Evolutionary conservation across 352 stramenopile species (phyloP).

Genomic region (Globisporangium iwayamae): DNA sequence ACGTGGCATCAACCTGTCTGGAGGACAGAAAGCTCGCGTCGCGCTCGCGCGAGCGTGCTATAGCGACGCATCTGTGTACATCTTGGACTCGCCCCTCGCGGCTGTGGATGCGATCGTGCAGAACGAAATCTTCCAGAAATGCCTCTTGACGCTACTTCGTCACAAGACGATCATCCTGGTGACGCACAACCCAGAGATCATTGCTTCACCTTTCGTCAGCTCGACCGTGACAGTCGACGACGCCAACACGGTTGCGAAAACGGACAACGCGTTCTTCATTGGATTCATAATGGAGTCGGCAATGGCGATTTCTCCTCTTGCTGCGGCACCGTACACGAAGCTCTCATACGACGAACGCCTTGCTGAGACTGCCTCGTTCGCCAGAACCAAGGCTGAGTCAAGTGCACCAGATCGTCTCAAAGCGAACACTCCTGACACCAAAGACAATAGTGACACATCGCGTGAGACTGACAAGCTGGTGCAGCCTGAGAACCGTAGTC

Average conservation of each 20-base stretch:
- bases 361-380: no score
- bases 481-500: no score
- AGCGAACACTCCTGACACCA: no score
- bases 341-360: no score
- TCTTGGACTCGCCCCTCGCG: constrained; percentile 61
- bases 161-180: constrained; percentile 71
- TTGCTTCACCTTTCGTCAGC: constrained; percentile 24
- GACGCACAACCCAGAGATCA: constrained; percentile 65
- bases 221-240: constrained; percentile 27
- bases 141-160: constrained; percentile 53
- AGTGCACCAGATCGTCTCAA: no score
- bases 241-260: constrained; percentile 31
- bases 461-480: no score
- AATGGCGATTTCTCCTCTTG: no score
- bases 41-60: constrained; percentile 84
- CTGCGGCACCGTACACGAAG: no score
- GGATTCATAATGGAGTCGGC: no score
- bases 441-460: no score
- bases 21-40: constrained; percentile 70
- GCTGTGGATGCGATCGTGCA: constrained; percentile 54
- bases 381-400: no score
- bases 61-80: constrained; percentile 65
- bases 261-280: constrained; percentile 15
- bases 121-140: constrained; percentile 86
- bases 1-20: constrained; percentile 59